Percentiles rank a stretch among this genome's conserved stretches.
Conservation (phyloP, 2,329 filamentous ascomycete species). For the Leptographium procerum region DNA sequence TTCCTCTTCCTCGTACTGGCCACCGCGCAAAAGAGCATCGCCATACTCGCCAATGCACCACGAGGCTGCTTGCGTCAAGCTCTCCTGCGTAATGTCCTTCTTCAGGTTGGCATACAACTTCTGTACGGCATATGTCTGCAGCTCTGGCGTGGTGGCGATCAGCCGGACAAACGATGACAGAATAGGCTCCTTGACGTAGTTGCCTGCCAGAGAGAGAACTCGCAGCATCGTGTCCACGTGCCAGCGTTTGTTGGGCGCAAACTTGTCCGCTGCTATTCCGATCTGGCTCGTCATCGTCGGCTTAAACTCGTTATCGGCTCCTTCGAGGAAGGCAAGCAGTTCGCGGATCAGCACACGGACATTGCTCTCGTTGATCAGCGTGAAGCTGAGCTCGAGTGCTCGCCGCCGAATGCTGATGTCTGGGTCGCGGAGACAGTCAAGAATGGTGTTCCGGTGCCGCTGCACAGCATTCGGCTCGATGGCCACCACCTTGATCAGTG, state of each 20-base stretch:
- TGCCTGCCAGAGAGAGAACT: conserved; percentile 84
- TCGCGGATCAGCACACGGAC: conserved; percentile 89
- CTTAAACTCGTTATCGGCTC: conserved; percentile 97
- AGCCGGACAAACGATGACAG: conserved; percentile 92
- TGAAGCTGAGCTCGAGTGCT: conserved; percentile 96
- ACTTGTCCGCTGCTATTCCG: conserved; percentile 90
- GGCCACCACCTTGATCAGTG: conserved; percentile 92
- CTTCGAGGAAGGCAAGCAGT: conserved; percentile 86
- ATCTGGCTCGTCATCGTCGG: conserved; percentile 97
- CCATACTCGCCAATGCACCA: conserved; percentile 99
- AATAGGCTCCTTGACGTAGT: conserved; percentile 96
- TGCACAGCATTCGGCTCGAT: conserved; percentile 97
- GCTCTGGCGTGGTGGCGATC: conserved; percentile 84
- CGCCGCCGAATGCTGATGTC: conserved; percentile 95
- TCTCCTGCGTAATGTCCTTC: conserved; percentile 96
- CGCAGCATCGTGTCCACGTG: conserved; percentile 96
- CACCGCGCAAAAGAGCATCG: conserved; percentile 76
- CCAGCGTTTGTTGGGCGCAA: conserved; percentile 94
- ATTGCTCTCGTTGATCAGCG: conserved; percentile 92
- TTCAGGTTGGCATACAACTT: conserved; percentile 86
- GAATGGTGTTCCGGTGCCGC: conserved; percentile 89
- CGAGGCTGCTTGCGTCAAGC: conserved; percentile 79
- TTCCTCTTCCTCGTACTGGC: conserved; percentile 90
- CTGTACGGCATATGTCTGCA: conserved; percentile 93
- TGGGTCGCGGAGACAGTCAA: conserved; percentile 90